Base-by-base conservation (phyloP, 495 filamentous ascomycete genomes). In the Emericellopsis terricola region DNA sequence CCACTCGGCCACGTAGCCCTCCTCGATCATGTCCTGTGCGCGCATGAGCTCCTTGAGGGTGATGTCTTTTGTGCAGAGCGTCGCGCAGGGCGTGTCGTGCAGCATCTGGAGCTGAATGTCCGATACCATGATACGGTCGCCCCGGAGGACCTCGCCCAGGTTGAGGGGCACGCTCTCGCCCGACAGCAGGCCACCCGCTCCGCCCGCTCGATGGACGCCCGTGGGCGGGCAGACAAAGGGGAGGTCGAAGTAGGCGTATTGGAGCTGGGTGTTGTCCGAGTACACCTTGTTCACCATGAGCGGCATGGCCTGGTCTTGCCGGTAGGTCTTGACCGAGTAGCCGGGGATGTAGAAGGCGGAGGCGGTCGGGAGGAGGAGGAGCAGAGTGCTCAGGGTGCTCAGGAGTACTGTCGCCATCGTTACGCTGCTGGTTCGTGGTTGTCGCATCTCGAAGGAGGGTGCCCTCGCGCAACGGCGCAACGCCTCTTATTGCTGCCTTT, bases 221-320 rank as follows among this genome's bases (percentile, higher is more conserved):
- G 73, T 79, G 1, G 80, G 81, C 7, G 80, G 83, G 45, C 82
- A 92, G 34, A 92, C 81, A 50, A 94, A 93, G 15, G 86, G 84
- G 8, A 92, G 76, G 44, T 92, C 82, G 46, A 77, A 85, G 60
- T 87, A 93, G 42, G 86, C 85, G 69, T 84, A 94, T 54, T 92
- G 83, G 7, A 94, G 60, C 51, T 93, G 79, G 0, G 83, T 87
- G 42, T 82, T 74, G 57, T 92, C 85, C 40, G 83, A 92, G 57
- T 86, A 91, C 45, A 91, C 78, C 54, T 94, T 94, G 58, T 94
- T 94, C 36, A 89, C 82, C n/a, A 85, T 71, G 4, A 94, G 65
- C 0, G 84, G 84, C 18, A 93, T 83, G 3, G 75, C 59, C 44
- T 93, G 80, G 50, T 70, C 65, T 38, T 87, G 76, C 33, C 66